Evolutionary conservation across 2,329 filamentous ascomycete species (phyloP), one percentile per base, ranked within the genome.

Genomic region (Aspergillus nomiae): DNA sequence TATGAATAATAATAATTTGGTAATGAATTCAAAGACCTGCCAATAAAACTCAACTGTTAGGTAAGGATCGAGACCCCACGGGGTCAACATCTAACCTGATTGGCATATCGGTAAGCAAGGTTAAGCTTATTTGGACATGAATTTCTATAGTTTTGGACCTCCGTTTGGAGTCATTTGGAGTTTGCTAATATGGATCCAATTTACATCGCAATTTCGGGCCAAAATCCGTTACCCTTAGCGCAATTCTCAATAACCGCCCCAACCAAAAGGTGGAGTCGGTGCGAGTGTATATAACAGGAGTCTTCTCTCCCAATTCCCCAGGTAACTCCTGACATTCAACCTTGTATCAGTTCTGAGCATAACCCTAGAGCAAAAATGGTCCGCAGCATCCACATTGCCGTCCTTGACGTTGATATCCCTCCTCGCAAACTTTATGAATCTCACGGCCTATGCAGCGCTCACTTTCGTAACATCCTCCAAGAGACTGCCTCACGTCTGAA

Each of bases 391-490:
- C 70, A 71, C 59, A 68, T 71, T 38, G 70, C 70, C 12, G 69
- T 71, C 16, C 60, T 71, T 28, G 70, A 71, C 54, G 70, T 71
- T 55, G 70, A 71, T 46, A 71, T 71, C 38, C 70, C 70, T 43
- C 69, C 70, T 11, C 70, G 70, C 7, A 50, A 58, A 8, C 64
- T 71, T 16, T 71, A 71, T 41, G 70, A 71, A 54, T 68, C 70
- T 2, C 65, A 68, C 14, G 70, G 70, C 3, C 68, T 71, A 11
- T 71, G 67, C 64, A 71, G 70, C 43, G 70, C 70, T 0, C 69
- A 71, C 55, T 71, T 71, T 54, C 68, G 70, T 60, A 63, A 68
- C 19, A 68, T 70, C 26, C 68, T 71, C 3, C 68, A 65, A 41
- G 67, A 71, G 41, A 70, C 70, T n/a, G 69, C 70, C 11, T 55